phyloP scores from a whole-genome alignment of 2,329 filamentous ascomycete species.

The Ophiostoma himal-ulmi region DNA sequence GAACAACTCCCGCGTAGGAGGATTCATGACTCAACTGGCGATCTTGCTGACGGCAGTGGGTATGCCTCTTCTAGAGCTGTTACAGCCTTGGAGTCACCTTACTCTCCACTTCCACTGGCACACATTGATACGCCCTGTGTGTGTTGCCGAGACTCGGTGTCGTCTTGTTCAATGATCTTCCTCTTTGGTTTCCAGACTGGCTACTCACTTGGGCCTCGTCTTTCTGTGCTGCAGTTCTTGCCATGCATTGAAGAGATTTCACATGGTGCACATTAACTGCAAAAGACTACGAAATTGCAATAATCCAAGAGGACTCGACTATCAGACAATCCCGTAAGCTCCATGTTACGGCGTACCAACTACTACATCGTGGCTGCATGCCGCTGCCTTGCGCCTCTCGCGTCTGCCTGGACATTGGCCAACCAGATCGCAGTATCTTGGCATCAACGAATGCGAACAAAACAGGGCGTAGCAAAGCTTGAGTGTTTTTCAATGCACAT shows the following conservation, averaged over 20 bases:
- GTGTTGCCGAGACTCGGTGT: background rate
- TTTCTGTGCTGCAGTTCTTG: background rate
- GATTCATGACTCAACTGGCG: slow-evolving; percentile 6
- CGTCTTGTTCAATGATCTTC: no score
- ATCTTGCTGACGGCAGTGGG: slow-evolving; percentile 3
- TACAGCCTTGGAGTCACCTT: slow-evolving; percentile 1
- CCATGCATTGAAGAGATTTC: background rate
- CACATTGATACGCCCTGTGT: background rate
- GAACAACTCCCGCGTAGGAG: background rate
- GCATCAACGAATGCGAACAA: background rate
- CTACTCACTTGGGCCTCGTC: background rate
- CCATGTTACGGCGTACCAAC: background rate
- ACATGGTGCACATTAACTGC: background rate
- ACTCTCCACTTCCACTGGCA: background rate
- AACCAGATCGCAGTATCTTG: background rate
- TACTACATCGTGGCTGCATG: background rate
- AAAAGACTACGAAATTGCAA: background rate
- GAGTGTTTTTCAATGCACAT: background rate
- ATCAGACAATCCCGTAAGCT: background rate
- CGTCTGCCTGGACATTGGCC: slow-evolving; percentile 2
- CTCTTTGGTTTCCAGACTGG: no score
- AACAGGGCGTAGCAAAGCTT: background rate
- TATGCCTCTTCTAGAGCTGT: background rate
- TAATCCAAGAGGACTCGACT: no score
- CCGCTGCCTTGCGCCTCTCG: slow-evolving; percentile 2